Evolutionary conservation across 1,284 basidiomycete species (phyloP).

Genomic region (Lignosus rhinocerotis): DNA sequence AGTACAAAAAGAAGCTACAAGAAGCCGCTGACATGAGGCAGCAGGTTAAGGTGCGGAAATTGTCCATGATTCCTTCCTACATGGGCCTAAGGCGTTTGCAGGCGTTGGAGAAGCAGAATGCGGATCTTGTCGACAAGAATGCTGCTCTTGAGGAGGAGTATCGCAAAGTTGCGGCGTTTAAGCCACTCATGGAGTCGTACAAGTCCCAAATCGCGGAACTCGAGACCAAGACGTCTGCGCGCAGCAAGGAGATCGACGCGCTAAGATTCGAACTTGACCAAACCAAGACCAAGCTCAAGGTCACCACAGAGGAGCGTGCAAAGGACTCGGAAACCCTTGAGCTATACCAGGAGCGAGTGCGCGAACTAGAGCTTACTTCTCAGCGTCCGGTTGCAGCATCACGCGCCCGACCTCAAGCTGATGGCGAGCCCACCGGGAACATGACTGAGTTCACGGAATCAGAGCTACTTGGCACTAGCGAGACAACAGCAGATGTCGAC

Average conservation of each 20-base stretch:
- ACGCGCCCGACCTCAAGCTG: constrained; percentile 21
- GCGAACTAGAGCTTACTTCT: constrained; percentile 79
- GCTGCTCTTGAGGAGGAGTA: constrained; percentile 90
- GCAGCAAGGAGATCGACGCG: constrained; percentile 70
- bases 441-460: constrained; percentile 42
- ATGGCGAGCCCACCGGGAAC: constrained; percentile 19
- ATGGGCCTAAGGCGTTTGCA: constrained; percentile 32
- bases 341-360: constrained; percentile 88
- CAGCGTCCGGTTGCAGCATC: constrained; percentile 43
- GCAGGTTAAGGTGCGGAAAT: constrained; percentile 69
- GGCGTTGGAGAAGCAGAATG: constrained; percentile 91
- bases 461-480: constrained; percentile 34
- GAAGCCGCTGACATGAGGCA: constrained; percentile 88
- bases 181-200: constrained; percentile 91
- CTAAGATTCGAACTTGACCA: constrained; percentile 80
- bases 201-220: constrained; percentile 85
- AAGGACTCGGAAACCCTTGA: constrained; percentile 86
- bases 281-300: constrained; percentile 66
- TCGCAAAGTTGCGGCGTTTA: constrained; percentile 83
- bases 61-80: too few relatives aligned
- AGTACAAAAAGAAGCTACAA: constrained; percentile 98
- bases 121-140: constrained; percentile 88
- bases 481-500: constrained; percentile 42
- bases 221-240: constrained; percentile 67
- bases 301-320: constrained; percentile 68